These are phyloP conservation scores for Naganishia sp. DNA, from an alignment of 1,284 basidiomycete genomes.

Conservation along the genomic window DNA sequence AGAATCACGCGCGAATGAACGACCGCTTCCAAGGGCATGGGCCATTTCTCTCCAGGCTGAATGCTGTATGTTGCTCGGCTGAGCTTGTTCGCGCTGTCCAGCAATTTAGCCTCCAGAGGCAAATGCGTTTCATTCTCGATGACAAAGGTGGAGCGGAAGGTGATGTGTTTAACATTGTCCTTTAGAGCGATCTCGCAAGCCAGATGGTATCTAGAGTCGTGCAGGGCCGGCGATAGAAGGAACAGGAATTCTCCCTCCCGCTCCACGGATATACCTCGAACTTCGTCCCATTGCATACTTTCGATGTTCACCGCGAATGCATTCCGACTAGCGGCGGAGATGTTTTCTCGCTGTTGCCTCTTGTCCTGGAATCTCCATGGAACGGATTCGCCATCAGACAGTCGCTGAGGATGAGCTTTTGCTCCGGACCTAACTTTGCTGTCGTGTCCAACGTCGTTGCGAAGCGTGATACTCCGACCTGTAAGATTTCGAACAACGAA, in stretches of 20 bases:
- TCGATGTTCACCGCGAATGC: slow-evolving; percentile 80
- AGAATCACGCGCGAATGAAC: slow-evolving; percentile 80
- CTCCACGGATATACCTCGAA: slow-evolving; percentile 88
- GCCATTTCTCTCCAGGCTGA: slow-evolving; percentile 81
- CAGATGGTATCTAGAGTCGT: slow-evolving; percentile 77
- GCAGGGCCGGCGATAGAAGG: slow-evolving; percentile 74
- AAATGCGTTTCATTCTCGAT: slow-evolving; percentile 91
- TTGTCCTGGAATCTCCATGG: slow-evolving; percentile 99
- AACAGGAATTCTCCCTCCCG: slow-evolving; percentile 91
- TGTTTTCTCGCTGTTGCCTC: slow-evolving; percentile 89
- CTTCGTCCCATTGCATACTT: slow-evolving; percentile 86
- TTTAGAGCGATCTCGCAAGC: slow-evolving; percentile 88
- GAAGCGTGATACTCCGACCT: slow-evolving; percentile 76
- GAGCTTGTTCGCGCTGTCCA: slow-evolving; percentile 82
- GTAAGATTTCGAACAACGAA: slow-evolving; percentile 92
- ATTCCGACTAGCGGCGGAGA: slow-evolving; percentile 75
- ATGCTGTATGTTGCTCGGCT: slow-evolving; percentile 82
- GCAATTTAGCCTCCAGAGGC: slow-evolving; percentile 87
- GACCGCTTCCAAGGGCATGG: slow-evolving; percentile 89
- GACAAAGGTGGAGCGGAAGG: slow-evolving; percentile 89
- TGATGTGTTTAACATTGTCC: slow-evolving; percentile 94
- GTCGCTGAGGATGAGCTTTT: slow-evolving; percentile 57
- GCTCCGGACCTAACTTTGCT: slow-evolving; percentile 58
- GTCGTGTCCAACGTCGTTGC: slow-evolving; percentile 67
- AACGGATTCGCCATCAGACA: slow-evolving; percentile 70